A percentile compares a stretch with the other conserved stretches of the same genome.
Conservation (phyloP, 2,329 filamentous ascomycete species). For the Periconia digitata region DNA sequence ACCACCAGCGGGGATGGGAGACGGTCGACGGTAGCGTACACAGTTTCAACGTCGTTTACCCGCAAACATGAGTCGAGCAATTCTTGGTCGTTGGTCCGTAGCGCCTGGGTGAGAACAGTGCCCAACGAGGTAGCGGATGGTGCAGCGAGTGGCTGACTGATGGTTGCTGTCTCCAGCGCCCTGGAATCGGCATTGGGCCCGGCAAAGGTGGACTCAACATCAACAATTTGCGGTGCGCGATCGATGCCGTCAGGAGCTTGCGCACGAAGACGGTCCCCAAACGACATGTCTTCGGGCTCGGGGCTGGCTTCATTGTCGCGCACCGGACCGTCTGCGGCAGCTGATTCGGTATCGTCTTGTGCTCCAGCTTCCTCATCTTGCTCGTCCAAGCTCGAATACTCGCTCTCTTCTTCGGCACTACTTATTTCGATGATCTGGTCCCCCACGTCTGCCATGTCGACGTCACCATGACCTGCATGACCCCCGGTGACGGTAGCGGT, state of each 20-base stretch:
- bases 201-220: slow-evolving; percentile 64
- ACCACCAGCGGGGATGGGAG: slow-evolving; percentile 83
- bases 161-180: slow-evolving; percentile 46
- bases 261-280: slow-evolving; percentile 80
- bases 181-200: slow-evolving; percentile 48
- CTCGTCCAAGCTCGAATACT: slow-evolving; percentile 34
- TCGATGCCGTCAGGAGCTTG: slow-evolving; percentile 53
- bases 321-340: slow-evolving; percentile 21
- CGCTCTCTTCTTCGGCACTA: slow-evolving; percentile 46
- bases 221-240: slow-evolving; percentile 58
- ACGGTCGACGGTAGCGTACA: slow-evolving; percentile 86
- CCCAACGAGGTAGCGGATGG: slow-evolving; percentile 79
- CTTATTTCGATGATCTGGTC: slow-evolving; percentile 52
- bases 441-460: slow-evolving; percentile 37
- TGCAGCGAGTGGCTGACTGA: slow-evolving; percentile 55
- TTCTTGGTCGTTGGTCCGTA: slow-evolving; percentile 86
- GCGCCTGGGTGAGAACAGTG: slow-evolving; percentile 89
- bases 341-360: slow-evolving; percentile 29
- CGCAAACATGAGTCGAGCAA: slow-evolving; percentile 92
- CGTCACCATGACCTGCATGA: slow-evolving; percentile 48
- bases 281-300: slow-evolving; percentile 65
- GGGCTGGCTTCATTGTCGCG: slow-evolving; percentile 40
- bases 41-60: slow-evolving; percentile 71
- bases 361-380: slow-evolving; percentile 22
- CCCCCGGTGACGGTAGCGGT: slow-evolving; percentile 56